Evolutionary conservation across 805 yeast species (phyloP).

Genomic region (Pachysolen tannophilus): DNA sequence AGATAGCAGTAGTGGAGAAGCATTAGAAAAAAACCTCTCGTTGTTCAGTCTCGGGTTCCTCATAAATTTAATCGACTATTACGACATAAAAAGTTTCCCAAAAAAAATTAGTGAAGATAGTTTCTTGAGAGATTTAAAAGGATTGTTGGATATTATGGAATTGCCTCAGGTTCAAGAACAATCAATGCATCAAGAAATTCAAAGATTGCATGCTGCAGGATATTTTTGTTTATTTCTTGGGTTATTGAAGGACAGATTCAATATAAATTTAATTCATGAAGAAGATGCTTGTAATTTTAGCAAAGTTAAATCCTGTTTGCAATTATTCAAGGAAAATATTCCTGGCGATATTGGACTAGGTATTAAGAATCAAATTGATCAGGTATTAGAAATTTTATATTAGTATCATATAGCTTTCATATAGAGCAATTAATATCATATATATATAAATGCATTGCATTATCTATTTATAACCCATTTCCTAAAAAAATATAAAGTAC

Average conservation of each 20-base stretch:
- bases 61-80: constrained; percentile 1
- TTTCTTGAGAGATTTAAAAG: neutral
- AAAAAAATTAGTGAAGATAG: neutral
- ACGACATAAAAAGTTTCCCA: neutral
- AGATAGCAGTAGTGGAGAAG: too few relatives aligned
- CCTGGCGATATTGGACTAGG: neutral
- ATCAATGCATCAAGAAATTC: neutral
- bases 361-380: neutral
- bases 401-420: neutral
- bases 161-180: neutral
- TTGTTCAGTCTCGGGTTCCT: constrained; percentile 3
- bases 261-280: neutral
- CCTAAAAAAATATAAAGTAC: neutral
- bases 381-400: neutral
- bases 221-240: constrained; percentile 18
- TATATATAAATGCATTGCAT: too few relatives aligned
- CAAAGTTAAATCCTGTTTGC: neutral
- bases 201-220: constrained; percentile 17
- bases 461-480: neutral
- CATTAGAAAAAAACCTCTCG: too few relatives aligned
- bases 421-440: too few relatives aligned
- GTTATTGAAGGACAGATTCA: neutral
- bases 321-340: neutral
- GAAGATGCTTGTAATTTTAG: neutral
- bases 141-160: neutral